Base-by-base conservation (phyloP, 805 yeast genomes). In the Ogataea trehalophila region DNA sequence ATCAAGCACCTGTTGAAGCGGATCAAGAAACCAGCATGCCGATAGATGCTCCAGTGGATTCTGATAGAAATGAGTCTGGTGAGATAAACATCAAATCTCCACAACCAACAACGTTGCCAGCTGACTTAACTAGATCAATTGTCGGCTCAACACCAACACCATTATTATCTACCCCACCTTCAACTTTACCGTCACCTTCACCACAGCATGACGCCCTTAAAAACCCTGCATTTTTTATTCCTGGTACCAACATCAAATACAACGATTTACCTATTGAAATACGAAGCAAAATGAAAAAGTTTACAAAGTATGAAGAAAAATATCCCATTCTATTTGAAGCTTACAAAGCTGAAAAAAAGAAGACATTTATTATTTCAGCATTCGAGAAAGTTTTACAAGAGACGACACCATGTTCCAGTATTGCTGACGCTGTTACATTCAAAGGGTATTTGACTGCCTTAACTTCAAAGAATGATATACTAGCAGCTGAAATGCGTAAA, bases 281-380 rank as follows among this genome's bases (percentile, higher is more conserved):
- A 16, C 75, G 77, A 49, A 67, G 81, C 6, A 85, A 83, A 58
- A 66, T 90, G 64, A 75, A 76, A 47, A 91, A 88, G 68, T 87
- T 86, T 59, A 80, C 76, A 47, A 90, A 89, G 63, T 92, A 91
- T 64, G 98, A 92, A 63, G 85, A 85, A 43, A 90, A 89, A 63
- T 92, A 94, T 61, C 99, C 99, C 0, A 69, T 81, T 39, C 70
- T 92, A 15, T 74, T 90, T 43, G 85, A 85, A 39, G 97, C 98
- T 0, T 94, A 88, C 68, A 87, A 89, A 60, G 70, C 75, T 1
- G 97, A 91, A 63, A 88, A 86, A 68, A 71, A 76, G 43, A 85
- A 83, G 56, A 70, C 75, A 1, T 83, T 77, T 41, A 72, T 83
- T 39, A 75, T 90, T 8, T 70, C 61, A 5, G 59, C 69, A 0